These are phyloP conservation scores for Alternaria hordeiaustralica DNA, from an alignment of 2,329 filamentous ascomycete genomes.

Conservation along the genomic window DNA sequence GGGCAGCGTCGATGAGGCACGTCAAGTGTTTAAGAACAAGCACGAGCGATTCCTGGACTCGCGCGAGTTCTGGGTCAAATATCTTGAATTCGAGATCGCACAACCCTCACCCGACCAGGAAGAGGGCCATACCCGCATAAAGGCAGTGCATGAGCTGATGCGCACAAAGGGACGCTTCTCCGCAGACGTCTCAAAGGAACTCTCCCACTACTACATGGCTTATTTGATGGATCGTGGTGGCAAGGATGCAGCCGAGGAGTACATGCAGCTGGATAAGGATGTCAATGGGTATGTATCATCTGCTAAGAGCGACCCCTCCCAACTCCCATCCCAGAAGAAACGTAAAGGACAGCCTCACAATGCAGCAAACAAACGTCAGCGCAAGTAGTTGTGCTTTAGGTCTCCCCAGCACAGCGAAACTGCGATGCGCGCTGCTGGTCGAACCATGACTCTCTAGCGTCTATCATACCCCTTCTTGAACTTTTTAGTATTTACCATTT, in stretches of 20 bases:
- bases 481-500: conserved; percentile 23
- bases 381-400: conserved; percentile 26
- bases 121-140: conserved; percentile 75
- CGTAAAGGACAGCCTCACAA: conserved; percentile 42
- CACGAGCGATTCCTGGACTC: conserved; percentile 85
- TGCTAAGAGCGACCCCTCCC: conserved; percentile 35
- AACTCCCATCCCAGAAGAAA: conserved; percentile 27
- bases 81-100: conserved; percentile 85
- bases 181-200: conserved; percentile 70
- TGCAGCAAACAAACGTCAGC: conserved; percentile 42
- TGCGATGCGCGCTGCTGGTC: conserved; percentile 1
- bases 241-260: conserved; percentile 85
- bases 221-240: conserved; percentile 85
- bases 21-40: conserved; percentile 82
- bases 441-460: conserved; percentile 3
- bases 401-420: conserved; percentile 9
- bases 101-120: conserved; percentile 73
- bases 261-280: conserved; percentile 80
- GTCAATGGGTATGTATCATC: conserved; percentile 71
- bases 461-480: conserved; percentile 10
- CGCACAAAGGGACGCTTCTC: conserved; percentile 75
- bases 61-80: conserved; percentile 86
- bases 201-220: conserved; percentile 79
- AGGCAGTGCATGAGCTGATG: conserved; percentile 78
- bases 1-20: conserved; percentile 79